Conservation (phyloP, 148 eudicot genomes). For the Cornus florida region DNA sequence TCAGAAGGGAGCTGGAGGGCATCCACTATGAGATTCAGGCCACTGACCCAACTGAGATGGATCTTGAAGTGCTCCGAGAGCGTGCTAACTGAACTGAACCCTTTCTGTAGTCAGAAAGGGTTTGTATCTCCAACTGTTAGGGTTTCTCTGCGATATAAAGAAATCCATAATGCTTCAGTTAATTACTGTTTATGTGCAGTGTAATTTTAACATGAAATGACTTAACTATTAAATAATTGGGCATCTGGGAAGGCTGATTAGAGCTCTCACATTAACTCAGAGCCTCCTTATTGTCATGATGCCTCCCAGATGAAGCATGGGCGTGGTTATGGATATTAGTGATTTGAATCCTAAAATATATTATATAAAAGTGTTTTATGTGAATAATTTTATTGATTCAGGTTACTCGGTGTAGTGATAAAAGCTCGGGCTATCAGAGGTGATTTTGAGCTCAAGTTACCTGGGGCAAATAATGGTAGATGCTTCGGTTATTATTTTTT, state of each 20-base stretch:
- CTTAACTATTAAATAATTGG: constrained; percentile 37
- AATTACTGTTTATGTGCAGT: not conserved
- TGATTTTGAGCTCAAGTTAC: no score
- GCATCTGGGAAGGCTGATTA: constrained; percentile 36
- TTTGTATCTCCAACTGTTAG: not conserved
- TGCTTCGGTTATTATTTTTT: no score
- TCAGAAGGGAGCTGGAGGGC: constrained; percentile 65
- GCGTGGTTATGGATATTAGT: constrained; percentile 13
- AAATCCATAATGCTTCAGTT: not conserved
- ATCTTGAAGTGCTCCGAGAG: constrained; percentile 55
- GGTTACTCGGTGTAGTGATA: no score
- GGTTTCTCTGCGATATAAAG: not conserved
- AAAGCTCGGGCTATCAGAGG: no score
- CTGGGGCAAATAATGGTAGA: no score
- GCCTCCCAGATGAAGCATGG: constrained; percentile 33
- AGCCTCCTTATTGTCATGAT: constrained; percentile 31
- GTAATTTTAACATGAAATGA: constrained; percentile 9
- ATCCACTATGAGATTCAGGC: constrained; percentile 84
- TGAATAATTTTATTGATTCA: no score
- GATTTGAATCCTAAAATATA: not conserved
- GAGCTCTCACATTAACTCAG: constrained; percentile 11
- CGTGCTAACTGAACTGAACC: constrained; percentile 53
- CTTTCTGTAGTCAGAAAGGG: constrained; percentile 4
- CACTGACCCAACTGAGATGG: constrained; percentile 71
- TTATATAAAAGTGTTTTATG: not conserved